A percentile compares a stretch with the other conserved stretches of the same genome.
phyloP scores from a whole-genome alignment of 1,284 basidiomycete species.

The Leccinum ambiguum region DNA sequence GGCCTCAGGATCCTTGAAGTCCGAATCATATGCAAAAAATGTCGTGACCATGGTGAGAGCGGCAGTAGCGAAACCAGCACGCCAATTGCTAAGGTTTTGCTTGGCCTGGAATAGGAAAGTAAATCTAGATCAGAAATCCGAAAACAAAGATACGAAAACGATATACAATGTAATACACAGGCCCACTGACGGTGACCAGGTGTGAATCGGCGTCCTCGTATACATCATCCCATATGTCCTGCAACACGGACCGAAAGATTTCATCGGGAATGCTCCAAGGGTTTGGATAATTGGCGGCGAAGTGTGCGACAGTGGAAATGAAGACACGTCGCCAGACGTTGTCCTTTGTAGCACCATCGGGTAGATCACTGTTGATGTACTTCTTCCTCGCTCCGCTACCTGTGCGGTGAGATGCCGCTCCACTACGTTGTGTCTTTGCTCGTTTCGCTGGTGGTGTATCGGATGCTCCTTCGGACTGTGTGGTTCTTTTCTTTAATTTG shows the following conservation, averaged over 20 bases:
- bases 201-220: background rate
- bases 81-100: background rate
- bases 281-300: background rate
- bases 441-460: background rate
- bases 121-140: background rate
- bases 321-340: background rate
- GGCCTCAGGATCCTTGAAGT: background rate
- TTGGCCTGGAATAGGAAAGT: background rate
- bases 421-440: background rate
- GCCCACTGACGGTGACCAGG: background rate
- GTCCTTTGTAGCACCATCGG: background rate
- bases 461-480: background rate
- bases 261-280: background rate
- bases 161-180: background rate
- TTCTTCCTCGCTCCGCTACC: background rate
- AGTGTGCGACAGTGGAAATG: background rate
- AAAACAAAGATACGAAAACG: background rate
- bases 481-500: background rate
- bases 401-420: background rate
- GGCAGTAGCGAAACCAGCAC: background rate
- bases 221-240: background rate
- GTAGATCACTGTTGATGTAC: background rate
- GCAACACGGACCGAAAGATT: background rate
- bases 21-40: constrained; percentile 1
- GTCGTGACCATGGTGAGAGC: background rate